Evolutionary conservation across 2,329 filamentous ascomycete genomes (phyloP), one percentile per base, ranked within the genome.

Genomic region (Pseudonectria buxi): DNA sequence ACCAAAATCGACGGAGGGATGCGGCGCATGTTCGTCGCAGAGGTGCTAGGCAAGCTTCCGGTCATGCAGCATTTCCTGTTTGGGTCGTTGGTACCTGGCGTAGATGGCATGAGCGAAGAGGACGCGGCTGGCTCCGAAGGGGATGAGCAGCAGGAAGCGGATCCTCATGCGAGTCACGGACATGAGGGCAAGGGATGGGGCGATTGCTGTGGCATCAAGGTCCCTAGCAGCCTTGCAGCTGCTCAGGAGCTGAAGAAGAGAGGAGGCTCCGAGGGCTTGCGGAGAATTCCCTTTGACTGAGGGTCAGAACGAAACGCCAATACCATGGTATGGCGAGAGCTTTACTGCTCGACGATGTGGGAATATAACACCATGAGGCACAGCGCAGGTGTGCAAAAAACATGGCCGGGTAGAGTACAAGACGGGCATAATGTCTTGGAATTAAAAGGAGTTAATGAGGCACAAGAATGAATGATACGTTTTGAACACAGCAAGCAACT

Each of bases 31-130:
- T 96, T 96, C 56, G 74, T 90, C 33, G 85, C 82, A 27, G 92
- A 98, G 62, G 90, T 98, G 1, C 63, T 98, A 33, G 81, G 84
- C 24, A 98, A 98, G 62, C 60, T 98, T 36, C 92, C 92, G 1
- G 90, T 98, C 28, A 96, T 96, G 88, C 92, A 98, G 64, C 94
- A 98, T 60, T 98, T 98, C 51, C 56, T 98, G 36, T 98, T 98
- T 55, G 92, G 92, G 1, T 83, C 80, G 7, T 62, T 98, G 33
- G 72, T 98, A 2, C 82, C 86, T 0, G 87, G 90, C 0, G 77
- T 72, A 0, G 77, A 86, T 14, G 86, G 78, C 2, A 96, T 98
- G 92, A 84, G 78, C 43, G 72, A 69, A 30, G 76, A 80, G 49
- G 72, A 77, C 30, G 62, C 63, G 1, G 71, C 66, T n/a, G 53